phyloP scores from a whole-genome alignment of 2,329 filamentous ascomycete genomes.

The Fusarium siculi region DNA sequence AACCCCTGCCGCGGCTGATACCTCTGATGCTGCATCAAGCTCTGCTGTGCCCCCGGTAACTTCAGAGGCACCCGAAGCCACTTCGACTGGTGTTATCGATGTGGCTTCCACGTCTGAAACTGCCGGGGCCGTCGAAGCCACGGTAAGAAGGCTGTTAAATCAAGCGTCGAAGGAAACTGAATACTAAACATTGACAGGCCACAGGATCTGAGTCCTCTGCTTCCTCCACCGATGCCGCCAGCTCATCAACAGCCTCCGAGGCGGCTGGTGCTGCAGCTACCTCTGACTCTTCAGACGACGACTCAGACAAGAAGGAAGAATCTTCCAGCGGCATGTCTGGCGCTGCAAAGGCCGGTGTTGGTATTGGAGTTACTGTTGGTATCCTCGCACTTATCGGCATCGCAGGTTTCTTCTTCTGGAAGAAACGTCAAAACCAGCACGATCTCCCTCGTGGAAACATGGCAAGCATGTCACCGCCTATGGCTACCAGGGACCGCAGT shows the following conservation, averaged over 20 bases:
- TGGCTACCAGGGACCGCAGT: constrained; percentile 57
- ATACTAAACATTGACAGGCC: constrained; percentile 24
- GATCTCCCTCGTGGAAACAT: constrained; percentile 47
- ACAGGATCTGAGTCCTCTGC: constrained; percentile 12
- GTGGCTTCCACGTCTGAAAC: background rate
- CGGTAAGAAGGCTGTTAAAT: constrained; percentile 21
- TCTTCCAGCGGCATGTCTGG: constrained; percentile 39
- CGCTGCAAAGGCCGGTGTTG: constrained; percentile 61
- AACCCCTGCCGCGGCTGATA: constrained; percentile 1
- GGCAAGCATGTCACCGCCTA: constrained; percentile 63
- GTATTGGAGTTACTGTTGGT: constrained; percentile 57
- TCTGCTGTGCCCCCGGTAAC: constrained; percentile 7
- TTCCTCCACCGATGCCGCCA: constrained; percentile 28
- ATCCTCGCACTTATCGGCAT: constrained; percentile 54
- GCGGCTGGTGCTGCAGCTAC: constrained; percentile 28
- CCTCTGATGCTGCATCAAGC: constrained; percentile 13
- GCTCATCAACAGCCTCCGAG: constrained; percentile 25
- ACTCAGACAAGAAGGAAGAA: constrained; percentile 28
- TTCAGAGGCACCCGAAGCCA: constrained; percentile 3
- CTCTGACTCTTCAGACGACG: constrained; percentile 16
- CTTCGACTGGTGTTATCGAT: constrained; percentile 1
- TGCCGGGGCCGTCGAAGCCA: constrained; percentile 6
- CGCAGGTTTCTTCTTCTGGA: constrained; percentile 50
- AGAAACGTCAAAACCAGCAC: constrained; percentile 46
- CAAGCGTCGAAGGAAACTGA: background rate